phyloP scores from a whole-genome alignment of 805 yeast genomes.

The Candida chauliodis region DNA sequence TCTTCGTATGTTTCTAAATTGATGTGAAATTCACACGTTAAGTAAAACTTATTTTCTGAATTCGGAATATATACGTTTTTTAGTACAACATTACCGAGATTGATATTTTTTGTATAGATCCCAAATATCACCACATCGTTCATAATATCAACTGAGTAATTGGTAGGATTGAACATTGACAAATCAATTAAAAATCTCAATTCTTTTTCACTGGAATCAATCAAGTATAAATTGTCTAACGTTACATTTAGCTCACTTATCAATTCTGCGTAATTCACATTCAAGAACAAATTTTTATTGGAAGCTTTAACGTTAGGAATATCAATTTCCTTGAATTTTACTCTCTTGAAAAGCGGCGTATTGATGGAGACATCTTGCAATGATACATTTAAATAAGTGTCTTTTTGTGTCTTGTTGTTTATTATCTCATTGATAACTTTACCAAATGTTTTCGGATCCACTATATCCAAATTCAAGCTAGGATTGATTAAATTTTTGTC shows the following conservation, averaged over 20 bases:
- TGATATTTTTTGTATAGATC: constrained; percentile 28
- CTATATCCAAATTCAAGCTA: constrained; percentile 10
- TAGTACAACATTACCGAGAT: constrained; percentile 28
- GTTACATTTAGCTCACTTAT: constrained; percentile 12
- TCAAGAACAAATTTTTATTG: background rate
- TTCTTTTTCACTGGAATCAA: constrained; percentile 21
- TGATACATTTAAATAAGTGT: constrained; percentile 11
- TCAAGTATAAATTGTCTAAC: constrained; percentile 17
- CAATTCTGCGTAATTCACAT: constrained; percentile 2
- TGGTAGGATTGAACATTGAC: constrained; percentile 31
- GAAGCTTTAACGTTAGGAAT: background rate
- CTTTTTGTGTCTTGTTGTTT: constrained; percentile 6
- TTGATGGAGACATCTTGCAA: constrained; percentile 12
- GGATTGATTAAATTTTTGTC: background rate
- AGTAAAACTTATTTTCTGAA: constrained; percentile 12
- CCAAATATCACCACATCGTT: constrained; percentile 20
- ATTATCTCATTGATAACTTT: constrained; percentile 12
- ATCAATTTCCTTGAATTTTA: background rate
- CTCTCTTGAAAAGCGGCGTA: constrained; percentile 9
- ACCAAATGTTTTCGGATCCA: constrained; percentile 14
- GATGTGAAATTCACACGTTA: constrained; percentile 5
- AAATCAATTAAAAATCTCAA: constrained; percentile 27
- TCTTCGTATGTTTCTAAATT: constrained; percentile 6
- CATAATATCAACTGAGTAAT: constrained; percentile 19
- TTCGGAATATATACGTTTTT: constrained; percentile 18